Percentiles rank a stretch among this genome's conserved stretches.
phyloP scores from a whole-genome alignment of 352 stramenopile species.

The Peronosclerospora sorghi region DNA sequence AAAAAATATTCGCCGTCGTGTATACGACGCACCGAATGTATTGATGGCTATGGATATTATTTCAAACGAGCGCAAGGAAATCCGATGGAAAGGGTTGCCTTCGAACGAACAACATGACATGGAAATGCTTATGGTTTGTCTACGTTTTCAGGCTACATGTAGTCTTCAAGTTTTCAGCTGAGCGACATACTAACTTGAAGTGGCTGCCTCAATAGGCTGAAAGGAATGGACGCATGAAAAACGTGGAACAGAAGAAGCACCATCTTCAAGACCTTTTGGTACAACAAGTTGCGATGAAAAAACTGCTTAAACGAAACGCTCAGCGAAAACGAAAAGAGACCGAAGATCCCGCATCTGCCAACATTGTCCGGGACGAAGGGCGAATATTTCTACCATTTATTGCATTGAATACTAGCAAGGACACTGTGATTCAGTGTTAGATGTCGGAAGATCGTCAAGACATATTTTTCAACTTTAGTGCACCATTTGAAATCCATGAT shows the following conservation, averaged over 20 bases:
- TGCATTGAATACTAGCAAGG: slow-evolving; percentile 90
- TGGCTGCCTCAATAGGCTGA: slow-evolving; percentile 34
- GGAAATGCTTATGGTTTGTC: slow-evolving; percentile 67
- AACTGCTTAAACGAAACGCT: slow-evolving; percentile 85
- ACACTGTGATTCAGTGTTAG: slow-evolving; percentile 94
- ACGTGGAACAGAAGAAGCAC: slow-evolving; percentile 81
- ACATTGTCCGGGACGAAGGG: slow-evolving; percentile 46
- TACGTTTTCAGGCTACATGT: neutral
- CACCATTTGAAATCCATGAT: slow-evolving; percentile 96
- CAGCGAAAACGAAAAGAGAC: slow-evolving; percentile 41
- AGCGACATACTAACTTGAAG: neutral
- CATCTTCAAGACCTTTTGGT: slow-evolving; percentile 88
- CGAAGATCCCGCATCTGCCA: slow-evolving; percentile 15
- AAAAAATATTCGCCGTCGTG: slow-evolving; percentile 93
- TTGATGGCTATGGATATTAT: slow-evolving; percentile 98
- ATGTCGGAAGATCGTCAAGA: slow-evolving; percentile 92
- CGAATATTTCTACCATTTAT: slow-evolving; percentile 95
- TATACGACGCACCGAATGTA: slow-evolving; percentile 96
- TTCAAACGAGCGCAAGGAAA: slow-evolving; percentile 92
- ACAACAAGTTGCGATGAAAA: slow-evolving; percentile 92
- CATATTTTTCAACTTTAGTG: slow-evolving; percentile 96
- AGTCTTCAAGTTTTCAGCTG: neutral
- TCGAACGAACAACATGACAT: slow-evolving; percentile 81
- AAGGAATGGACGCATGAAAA: slow-evolving; percentile 65
- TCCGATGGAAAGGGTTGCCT: slow-evolving; percentile 74